These are phyloP conservation scores for Chaetoscypha palmicola DNA, from an alignment of 2,329 filamentous ascomycete species.

Conservation along the genomic window DNA sequence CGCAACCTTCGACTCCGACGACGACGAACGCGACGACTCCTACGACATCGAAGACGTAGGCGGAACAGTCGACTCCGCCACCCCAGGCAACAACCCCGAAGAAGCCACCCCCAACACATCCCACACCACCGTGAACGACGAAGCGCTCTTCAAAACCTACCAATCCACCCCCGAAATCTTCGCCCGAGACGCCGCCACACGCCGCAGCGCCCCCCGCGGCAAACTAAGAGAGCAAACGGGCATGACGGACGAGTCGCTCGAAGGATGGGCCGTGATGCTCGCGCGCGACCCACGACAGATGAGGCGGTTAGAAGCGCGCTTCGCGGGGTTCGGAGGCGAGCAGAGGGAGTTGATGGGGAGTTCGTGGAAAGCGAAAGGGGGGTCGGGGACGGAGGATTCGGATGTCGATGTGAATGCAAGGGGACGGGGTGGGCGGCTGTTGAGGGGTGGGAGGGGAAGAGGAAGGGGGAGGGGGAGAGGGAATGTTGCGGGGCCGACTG, in stretches of 20 bases:
- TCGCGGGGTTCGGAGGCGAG: conserved; percentile 55
- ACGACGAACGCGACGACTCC: conserved; percentile 94
- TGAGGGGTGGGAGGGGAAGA: conserved; percentile 40
- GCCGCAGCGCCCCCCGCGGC: conserved; percentile 54
- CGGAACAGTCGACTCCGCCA: conserved; percentile 67
- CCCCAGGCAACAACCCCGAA: conserved; percentile 42
- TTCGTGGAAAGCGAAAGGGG: conserved; percentile 52
- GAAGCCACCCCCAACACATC: conserved; percentile 34
- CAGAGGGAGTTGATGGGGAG: conserved; percentile 61
- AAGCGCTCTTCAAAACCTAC: conserved; percentile 66
- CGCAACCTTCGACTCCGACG: conserved; percentile 83
- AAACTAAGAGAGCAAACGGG: conserved; percentile 68
- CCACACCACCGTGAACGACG: conserved; percentile 56
- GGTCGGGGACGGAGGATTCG: conserved; percentile 50
- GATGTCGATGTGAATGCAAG: conserved; percentile 41
- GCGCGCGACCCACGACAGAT: conserved; percentile 62
- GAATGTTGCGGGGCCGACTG: conserved; percentile 56
- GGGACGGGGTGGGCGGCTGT: conserved; percentile 39
- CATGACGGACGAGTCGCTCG: conserved; percentile 89
- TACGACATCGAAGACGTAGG: conserved; percentile 92
- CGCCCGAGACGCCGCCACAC: conserved; percentile 61
- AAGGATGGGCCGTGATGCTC: conserved; percentile 91
- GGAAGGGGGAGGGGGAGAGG: conserved; percentile 48
- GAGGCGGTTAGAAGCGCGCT: conserved; percentile 63
- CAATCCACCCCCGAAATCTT: conserved; percentile 60